Conservation (phyloP, 2,329 filamentous ascomycete genomes). For the Didymella arachidicola region DNA sequence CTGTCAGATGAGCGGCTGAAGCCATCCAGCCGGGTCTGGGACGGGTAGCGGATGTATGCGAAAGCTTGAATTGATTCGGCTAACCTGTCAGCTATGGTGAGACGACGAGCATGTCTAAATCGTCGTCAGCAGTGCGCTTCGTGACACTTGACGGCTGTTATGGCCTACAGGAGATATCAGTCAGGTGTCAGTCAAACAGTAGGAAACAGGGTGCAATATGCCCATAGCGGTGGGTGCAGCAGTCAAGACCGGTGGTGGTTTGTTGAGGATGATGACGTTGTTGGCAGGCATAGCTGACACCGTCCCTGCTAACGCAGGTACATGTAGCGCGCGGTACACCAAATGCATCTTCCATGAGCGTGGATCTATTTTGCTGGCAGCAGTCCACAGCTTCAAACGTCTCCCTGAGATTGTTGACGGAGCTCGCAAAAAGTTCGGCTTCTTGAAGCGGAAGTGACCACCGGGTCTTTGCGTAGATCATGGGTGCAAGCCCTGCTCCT, state of each 20-base stretch:
- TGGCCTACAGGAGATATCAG: conserved; percentile 10
- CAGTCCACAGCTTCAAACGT: neutral
- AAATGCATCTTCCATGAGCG: neutral
- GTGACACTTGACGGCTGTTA: conserved; percentile 12
- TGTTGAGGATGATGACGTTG: conserved; percentile 26
- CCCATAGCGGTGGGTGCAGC: neutral
- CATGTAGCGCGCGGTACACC: neutral
- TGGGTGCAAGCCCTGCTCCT: neutral
- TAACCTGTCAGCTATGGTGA: conserved; percentile 10
- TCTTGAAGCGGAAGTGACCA: neutral
- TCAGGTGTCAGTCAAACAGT: neutral
- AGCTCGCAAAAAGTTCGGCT: conserved; percentile 4
- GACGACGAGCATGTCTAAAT: conserved; percentile 11
- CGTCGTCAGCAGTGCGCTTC: conserved; percentile 8
- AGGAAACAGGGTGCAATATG: neutral
- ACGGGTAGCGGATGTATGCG: conserved; percentile 18
- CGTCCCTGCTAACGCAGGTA: conserved; percentile 8
- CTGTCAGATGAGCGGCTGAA: conserved; percentile 41
- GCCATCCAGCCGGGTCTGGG: conserved; percentile 27
- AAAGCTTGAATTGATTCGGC: conserved; percentile 12
- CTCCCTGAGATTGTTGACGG: neutral
- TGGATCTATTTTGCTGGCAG: neutral
- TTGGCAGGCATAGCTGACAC: conserved; percentile 9
- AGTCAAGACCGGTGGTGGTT: neutral
- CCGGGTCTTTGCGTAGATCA: neutral